Percentiles rank a stretch among this genome's conserved stretches.
Conservation (phyloP, 2,329 filamentous ascomycete species). For the Phoma sp. region DNA sequence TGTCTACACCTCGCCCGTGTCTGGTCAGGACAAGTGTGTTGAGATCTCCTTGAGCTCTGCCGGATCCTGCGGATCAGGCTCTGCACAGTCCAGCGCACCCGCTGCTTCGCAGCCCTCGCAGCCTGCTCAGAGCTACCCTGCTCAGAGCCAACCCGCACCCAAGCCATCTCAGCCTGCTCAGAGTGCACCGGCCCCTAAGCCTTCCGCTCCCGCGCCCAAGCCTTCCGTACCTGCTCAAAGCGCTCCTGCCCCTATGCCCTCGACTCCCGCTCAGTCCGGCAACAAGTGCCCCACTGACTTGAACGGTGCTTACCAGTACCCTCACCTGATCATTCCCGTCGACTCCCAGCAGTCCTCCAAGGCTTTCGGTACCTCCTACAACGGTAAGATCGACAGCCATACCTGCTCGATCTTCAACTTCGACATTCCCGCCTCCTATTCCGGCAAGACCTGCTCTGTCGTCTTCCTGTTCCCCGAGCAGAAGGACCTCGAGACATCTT, state of each 20-base stretch:
- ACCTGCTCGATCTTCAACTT: constrained; percentile 73
- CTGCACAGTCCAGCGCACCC: constrained; percentile 18
- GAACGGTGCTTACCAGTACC: constrained; percentile 51
- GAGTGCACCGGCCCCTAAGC: constrained; percentile 1
- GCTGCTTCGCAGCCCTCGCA: constrained; percentile 2
- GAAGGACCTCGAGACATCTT: constrained; percentile 64
- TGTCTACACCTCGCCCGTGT: constrained; percentile 56
- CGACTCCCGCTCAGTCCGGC: constrained; percentile 8
- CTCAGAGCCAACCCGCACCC: background rate
- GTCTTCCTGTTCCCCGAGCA: constrained; percentile 69
- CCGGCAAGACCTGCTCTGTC: constrained; percentile 66
- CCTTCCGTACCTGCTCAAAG: background rate
- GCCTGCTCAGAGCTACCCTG: background rate
- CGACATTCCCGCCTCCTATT: constrained; percentile 62
- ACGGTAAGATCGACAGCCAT: constrained; percentile 52
- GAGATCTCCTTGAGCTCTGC: constrained; percentile 52
- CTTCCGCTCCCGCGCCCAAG: constrained; percentile 3
- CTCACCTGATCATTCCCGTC: constrained; percentile 68
- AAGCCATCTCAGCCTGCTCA: background rate
- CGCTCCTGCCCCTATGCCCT: constrained; percentile 1
- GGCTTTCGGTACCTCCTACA: constrained; percentile 60
- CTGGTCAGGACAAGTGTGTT: constrained; percentile 57
- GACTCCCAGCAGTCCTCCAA: constrained; percentile 61
- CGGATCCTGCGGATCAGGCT: constrained; percentile 29
- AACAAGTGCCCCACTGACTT: constrained; percentile 31